Conservation (phyloP, 352 stramenopile species). For the Phytophthora pinifolia region DNA sequence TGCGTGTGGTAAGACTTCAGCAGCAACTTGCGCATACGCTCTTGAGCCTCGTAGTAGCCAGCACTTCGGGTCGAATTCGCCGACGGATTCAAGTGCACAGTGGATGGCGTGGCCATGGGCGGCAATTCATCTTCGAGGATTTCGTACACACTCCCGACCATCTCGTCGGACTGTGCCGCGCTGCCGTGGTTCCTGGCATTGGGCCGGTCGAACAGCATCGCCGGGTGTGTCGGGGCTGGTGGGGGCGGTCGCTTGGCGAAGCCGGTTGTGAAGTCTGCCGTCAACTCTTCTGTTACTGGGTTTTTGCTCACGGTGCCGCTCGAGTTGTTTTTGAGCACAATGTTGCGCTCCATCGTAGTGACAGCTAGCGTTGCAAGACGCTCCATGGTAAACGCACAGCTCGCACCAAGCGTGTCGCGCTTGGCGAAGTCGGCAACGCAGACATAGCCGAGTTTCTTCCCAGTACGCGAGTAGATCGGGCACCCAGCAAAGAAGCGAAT, state of each 20-base stretch:
- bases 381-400: slow-evolving; percentile 81
- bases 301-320: slow-evolving; percentile 11
- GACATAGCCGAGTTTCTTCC: slow-evolving; percentile 74
- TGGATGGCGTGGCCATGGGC: slow-evolving; percentile 20
- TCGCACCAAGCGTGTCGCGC: slow-evolving; percentile 71
- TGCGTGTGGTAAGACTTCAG: slow-evolving; percentile 83
- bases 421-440: slow-evolving; percentile 78
- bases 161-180: slow-evolving; percentile 13
- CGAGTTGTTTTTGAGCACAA: slow-evolving; percentile 30
- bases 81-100: slow-evolving; percentile 25
- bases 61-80: slow-evolving; percentile 24
- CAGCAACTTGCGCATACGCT: slow-evolving; percentile 75
- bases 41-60: slow-evolving; percentile 65
- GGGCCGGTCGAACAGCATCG: slow-evolving; percentile 48
- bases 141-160: slow-evolving; percentile 42
- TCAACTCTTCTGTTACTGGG: slow-evolving; percentile 8
- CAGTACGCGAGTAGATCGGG: slow-evolving; percentile 71
- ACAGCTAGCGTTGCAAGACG: slow-evolving; percentile 71
- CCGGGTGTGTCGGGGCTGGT: slow-evolving; percentile 28
- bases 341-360: slow-evolving; percentile 75
- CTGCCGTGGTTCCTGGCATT: slow-evolving; percentile 6
- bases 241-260: slow-evolving; percentile 14
- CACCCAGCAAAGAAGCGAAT: slow-evolving; percentile 82
- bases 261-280: slow-evolving; percentile 14
- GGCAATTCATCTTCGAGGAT: slow-evolving; percentile 41